Base-by-base conservation (phyloP, 2,329 filamentous ascomycete species). In the Claviceps spartinae region DNA sequence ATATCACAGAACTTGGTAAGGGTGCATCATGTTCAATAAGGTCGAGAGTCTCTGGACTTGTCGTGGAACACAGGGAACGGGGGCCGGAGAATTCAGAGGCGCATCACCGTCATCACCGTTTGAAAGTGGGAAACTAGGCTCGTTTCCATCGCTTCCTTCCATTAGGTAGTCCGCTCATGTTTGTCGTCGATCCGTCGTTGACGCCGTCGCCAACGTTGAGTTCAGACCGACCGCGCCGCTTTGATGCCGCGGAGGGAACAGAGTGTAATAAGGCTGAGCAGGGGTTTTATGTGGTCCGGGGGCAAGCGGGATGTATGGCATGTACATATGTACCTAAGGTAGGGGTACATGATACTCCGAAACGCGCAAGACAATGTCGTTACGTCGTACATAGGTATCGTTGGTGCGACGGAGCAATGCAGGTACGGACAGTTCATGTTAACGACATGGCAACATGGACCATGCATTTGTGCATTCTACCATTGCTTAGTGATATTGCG, bases 401-500 rank as follows among this genome's bases (percentile, higher is more conserved):
- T 38, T 50, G 48, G 49, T 50, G 49, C 43, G 43, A 51, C 49
- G 18, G 34, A 36, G 49, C 16, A 18, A 47, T 26, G 30, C 20
- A 8, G 45, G 8, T 20, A 40, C 30, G 44, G 42, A 24, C 9
- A 14, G 30, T n/a, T 40, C n/a, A n/a, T 18, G 16, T 40, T 8
- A 16, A n/a, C 14, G 14, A 9, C 14, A 34, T 34, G 30, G 3
- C 30, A 34, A 34, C 38, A 36, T 16, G 26, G 9, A 26, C 24
- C 38, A 30, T 40, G 24, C 8, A 20, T 18, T 41, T 18, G 22
- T 20, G 16, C 22, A 46, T 49, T 47, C 30, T 40, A 49, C 24
- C 49, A 47, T 20, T 52, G 49, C 44, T 22, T 52, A 49, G 24
- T 16, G 47, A 34, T 26, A 40, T 34, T 40, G 34, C 5, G 26